Base-by-base conservation (phyloP, 441 rosid genomes). In the Melastoma candidum region DNA sequence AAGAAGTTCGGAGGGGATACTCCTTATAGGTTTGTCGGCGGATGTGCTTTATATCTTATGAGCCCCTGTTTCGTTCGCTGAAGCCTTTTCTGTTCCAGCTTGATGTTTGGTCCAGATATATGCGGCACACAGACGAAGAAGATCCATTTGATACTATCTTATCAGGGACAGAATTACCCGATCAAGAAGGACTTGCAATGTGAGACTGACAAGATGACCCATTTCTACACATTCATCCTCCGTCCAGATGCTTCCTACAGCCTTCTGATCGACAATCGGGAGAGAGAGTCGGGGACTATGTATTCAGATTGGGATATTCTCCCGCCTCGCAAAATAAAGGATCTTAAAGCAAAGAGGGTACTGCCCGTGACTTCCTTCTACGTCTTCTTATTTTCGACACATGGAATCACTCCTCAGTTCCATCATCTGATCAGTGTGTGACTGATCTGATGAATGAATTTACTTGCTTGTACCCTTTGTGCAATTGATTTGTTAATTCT, bases 51-150 rank as follows among this genome's bases (percentile, higher is more conserved):
- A 17, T 17, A 17, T 17, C 22, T 17, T 17, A 17, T 17, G 22
- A 17, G 22, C 22, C 22, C 22, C 22, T 17, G 22, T 17, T 17
- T 17, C 22, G 22, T 17, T 17, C 22, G 22, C 22, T 17, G 22
- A 17, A 7, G 2, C 51, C 67, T 67, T 17, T 11, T 47, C 32
- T 45, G 52, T 36, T 77, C 80, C 85, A 92, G 96, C 65, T 52
- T 92, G 46, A 92, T 92, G 98, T 92, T 87, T 69, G 98, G 98
- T 68, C 98, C 98, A 49, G 98, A 92, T 68, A 73, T 92, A 56
- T 92, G 98, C 46, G 98, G 98, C 48, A 65, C 90, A 0, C 95
- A 87, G 76, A 87, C 79, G 14, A 92, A 92, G 77, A 82, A 87
- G 76, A 84, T 92, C 60, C 96, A 92, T 68, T 68, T 80, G 27